Conservation (phyloP, 2,329 filamentous ascomycete genomes). For the Penicillium decumbens region DNA sequence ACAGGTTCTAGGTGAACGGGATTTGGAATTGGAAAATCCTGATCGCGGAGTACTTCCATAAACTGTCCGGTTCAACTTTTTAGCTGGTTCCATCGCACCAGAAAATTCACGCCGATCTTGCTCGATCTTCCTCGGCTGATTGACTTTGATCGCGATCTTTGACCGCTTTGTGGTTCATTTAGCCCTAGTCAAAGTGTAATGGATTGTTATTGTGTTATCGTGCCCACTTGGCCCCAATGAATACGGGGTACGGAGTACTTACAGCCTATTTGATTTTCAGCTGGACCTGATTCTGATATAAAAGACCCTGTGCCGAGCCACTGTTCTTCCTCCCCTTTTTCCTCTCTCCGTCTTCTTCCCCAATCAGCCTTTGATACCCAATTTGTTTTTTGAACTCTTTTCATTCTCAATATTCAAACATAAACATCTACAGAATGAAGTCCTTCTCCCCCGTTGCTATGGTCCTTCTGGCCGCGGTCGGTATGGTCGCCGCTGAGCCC, state of each 20-base stretch:
- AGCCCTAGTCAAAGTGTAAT: conserved; percentile 4
- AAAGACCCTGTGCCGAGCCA: conserved; percentile 9
- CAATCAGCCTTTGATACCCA: conserved; percentile 1
- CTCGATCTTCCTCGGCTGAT: conserved; percentile 5
- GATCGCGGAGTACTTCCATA: too few relatives aligned
- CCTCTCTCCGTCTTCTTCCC: background rate
- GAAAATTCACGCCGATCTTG: conserved; percentile 13
- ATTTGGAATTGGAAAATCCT: too few relatives aligned
- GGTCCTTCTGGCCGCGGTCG: conserved; percentile 28
- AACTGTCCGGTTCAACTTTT: too few relatives aligned
- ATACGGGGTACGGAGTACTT: background rate
- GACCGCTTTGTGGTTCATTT: background rate
- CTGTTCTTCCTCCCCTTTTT: background rate
- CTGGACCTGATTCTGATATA: conserved; percentile 14
- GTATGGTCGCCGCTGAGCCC: conserved; percentile 21
- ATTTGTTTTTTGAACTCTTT: background rate
- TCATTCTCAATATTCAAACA: background rate
- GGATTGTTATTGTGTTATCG: background rate
- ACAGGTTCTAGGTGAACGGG: too few relatives aligned
- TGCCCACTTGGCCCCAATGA: background rate
- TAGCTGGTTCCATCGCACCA: background rate
- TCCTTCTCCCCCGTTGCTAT: conserved; percentile 27
- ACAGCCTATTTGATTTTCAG: conserved; percentile 16
- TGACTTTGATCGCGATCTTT: background rate
- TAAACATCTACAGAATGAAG: conserved; percentile 29